A percentile compares a stretch with the other conserved stretches of the same genome.
phyloP scores from a whole-genome alignment of 2,329 filamentous ascomycete species.

The Botrytis deweyae region DNA sequence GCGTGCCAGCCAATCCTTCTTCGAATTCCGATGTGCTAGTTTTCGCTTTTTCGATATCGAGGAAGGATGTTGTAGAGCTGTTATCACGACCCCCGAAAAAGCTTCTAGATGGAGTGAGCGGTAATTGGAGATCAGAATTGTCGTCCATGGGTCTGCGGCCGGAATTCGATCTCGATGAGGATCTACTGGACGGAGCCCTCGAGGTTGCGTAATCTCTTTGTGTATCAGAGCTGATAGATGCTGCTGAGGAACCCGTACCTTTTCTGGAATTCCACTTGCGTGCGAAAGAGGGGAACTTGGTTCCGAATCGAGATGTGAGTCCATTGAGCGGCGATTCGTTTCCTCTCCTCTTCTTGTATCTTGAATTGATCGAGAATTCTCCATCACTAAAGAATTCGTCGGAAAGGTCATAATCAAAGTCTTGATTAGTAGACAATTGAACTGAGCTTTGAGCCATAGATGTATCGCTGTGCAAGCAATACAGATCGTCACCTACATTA shows the following conservation, averaged over 20 bases:
- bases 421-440: slow-evolving; percentile 45
- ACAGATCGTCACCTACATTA: slow-evolving; percentile 56
- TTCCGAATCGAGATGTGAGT: slow-evolving; percentile 64
- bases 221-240: slow-evolving; percentile 29
- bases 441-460: slow-evolving; percentile 37
- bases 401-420: slow-evolving; percentile 61
- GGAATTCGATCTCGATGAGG: slow-evolving; percentile 72
- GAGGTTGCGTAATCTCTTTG: slow-evolving; percentile 44
- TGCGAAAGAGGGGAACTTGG: slow-evolving; percentile 55
- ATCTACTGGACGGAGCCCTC: slow-evolving; percentile 68
- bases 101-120: slow-evolving; percentile 62
- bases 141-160: slow-evolving; percentile 48
- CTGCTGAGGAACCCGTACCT: slow-evolving; percentile 35
- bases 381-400: slow-evolving; percentile 64
- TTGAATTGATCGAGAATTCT: slow-evolving; percentile 51
- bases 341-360: slow-evolving; percentile 57
- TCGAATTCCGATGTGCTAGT: slow-evolving; percentile 50
- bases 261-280: slow-evolving; percentile 55
- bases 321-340: slow-evolving; percentile 60
- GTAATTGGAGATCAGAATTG: slow-evolving; percentile 51
- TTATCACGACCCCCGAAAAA: slow-evolving; percentile 58
- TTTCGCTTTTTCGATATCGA: slow-evolving; percentile 55
- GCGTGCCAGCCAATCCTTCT: slow-evolving; percentile 72
- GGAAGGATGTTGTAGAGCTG: slow-evolving; percentile 45
- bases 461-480: slow-evolving; percentile 55